Conservation (phyloP, 2,329 filamentous ascomycete species). For the Corinectria fuckeliana region DNA sequence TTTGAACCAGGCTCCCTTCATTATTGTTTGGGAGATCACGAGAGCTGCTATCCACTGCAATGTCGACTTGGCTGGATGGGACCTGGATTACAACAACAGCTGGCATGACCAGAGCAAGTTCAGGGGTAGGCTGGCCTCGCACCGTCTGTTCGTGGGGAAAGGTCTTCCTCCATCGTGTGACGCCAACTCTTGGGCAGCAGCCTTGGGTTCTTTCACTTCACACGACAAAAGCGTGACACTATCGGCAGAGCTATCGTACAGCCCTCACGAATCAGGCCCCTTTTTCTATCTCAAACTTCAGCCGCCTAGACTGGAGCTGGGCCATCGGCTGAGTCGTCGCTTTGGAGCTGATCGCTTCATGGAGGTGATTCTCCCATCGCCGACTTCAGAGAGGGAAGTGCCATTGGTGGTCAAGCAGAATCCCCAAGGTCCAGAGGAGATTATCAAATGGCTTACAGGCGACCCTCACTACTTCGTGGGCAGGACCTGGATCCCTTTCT, state of each 20-base stretch:
- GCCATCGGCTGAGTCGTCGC: constrained; percentile 59
- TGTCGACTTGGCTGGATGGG: constrained; percentile 46
- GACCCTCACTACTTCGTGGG: constrained; percentile 52
- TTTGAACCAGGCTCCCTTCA: constrained; percentile 54
- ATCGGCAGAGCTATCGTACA: constrained; percentile 50
- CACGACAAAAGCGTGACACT: constrained; percentile 50
- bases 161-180: constrained; percentile 56
- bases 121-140: constrained; percentile 47
- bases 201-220: constrained; percentile 45
- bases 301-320: constrained; percentile 55
- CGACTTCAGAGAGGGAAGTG: constrained; percentile 38
- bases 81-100: constrained; percentile 44
- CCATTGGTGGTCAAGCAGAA: constrained; percentile 41
- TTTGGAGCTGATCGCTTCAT: constrained; percentile 67
- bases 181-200: constrained; percentile 53
- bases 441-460: constrained; percentile 39
- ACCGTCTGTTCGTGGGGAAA: constrained; percentile 52
- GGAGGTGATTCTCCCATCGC: constrained; percentile 59
- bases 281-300: constrained; percentile 55
- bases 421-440: constrained; percentile 39
- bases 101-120: constrained; percentile 55
- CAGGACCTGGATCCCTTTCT: constrained; percentile 57
- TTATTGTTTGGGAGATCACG: constrained; percentile 59
- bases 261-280: constrained; percentile 43
- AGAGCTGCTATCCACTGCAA: constrained; percentile 55